Conservation (phyloP, 805 yeast species). For the Starmerella floricola region DNA sequence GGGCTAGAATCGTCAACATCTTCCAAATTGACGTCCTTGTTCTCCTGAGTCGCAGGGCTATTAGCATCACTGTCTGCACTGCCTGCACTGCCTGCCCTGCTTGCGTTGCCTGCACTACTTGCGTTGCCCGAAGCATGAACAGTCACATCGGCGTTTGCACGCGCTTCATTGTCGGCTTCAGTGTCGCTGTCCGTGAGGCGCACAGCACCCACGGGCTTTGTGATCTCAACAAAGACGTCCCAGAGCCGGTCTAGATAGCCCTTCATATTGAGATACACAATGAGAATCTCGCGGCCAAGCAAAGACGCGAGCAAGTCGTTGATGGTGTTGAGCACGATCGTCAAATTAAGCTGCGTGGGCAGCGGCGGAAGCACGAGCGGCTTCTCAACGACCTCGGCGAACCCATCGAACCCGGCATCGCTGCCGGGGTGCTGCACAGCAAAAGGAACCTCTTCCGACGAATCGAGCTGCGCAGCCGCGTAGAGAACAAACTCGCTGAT, state of each 20-base stretch:
- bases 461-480: constrained; percentile 43
- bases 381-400: constrained; percentile 68
- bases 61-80: background rate
- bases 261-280: constrained; percentile 41
- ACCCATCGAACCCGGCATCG: constrained; percentile 33
- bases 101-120: too few species aligned
- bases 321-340: constrained; percentile 43
- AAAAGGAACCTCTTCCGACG: constrained; percentile 17
- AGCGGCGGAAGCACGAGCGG: constrained; percentile 59
- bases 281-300: constrained; percentile 50
- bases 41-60: background rate
- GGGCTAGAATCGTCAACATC: background rate
- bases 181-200: constrained; percentile 25
- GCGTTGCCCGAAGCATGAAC: too few species aligned
- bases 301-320: constrained; percentile 50
- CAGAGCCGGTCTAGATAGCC: constrained; percentile 45
- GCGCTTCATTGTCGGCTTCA: background rate
- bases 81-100: background rate
- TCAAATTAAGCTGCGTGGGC: constrained; percentile 42
- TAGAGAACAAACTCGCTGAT: constrained; percentile 68
- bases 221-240: constrained; percentile 36
- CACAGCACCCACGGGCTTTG: too few species aligned
- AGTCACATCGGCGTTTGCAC: too few species aligned
- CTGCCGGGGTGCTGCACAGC: constrained; percentile 11
- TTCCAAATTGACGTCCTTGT: too few species aligned